phyloP scores from a whole-genome alignment of 2,329 filamentous ascomycete species.

The Aureobasidium melanogenum region DNA sequence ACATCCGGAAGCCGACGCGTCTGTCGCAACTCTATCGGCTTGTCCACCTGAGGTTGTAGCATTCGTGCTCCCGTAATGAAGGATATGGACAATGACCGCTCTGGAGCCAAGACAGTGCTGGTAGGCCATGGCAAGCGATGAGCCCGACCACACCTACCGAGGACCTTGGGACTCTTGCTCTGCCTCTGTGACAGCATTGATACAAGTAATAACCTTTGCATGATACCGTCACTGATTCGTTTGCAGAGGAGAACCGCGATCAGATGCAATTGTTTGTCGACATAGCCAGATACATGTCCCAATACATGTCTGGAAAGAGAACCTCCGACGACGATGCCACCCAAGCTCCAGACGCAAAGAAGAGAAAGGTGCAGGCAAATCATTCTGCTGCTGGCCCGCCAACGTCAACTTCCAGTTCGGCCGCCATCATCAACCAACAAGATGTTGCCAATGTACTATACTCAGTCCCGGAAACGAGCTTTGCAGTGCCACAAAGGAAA shows the following conservation, averaged over 20 bases:
- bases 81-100: not conserved
- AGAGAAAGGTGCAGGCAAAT: not conserved
- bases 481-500: conserved; percentile 54
- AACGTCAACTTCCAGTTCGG: not conserved
- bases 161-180: not conserved
- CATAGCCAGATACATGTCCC: conserved; percentile 36
- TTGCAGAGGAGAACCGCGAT: conserved; percentile 14
- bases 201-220: not conserved
- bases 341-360: not conserved
- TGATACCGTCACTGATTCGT: not conserved
- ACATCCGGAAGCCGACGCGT: not conserved
- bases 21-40: not conserved
- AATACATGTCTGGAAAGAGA: conserved; percentile 18
- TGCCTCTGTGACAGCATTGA: not conserved
- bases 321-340: not conserved
- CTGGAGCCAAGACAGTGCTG: not conserved
- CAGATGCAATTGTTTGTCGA: conserved; percentile 36
- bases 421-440: conserved; percentile 17
- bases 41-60: not conserved
- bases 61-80: not conserved
- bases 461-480: conserved; percentile 44
- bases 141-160: not conserved
- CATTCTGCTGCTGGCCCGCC: not conserved
- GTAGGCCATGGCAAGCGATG: not conserved
- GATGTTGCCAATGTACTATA: conserved; percentile 16